These are phyloP conservation scores for Phytophthora citrophthora DNA, from an alignment of 352 stramenopile species.

Conservation along the genomic window DNA sequence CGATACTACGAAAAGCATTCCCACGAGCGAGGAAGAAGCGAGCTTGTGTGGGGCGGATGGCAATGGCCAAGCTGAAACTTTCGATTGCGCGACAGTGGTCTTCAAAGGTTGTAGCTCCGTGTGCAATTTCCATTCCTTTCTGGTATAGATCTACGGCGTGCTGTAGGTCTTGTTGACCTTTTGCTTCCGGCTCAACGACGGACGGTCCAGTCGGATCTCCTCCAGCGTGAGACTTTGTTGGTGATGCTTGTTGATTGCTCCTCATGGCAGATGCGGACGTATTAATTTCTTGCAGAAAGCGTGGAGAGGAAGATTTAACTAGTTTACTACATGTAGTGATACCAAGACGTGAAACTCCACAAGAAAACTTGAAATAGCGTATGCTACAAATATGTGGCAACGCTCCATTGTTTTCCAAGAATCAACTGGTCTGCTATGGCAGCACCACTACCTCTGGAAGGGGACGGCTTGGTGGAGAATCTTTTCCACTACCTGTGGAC, in stretches of 20 bases:
- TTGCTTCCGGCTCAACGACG: slow-evolving; percentile 41
- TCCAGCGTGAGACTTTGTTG: slow-evolving; percentile 18
- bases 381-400: slow-evolving; percentile 20
- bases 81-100: slow-evolving; percentile 81
- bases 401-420: slow-evolving; percentile 7
- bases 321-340: not conserved
- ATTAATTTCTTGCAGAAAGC: not conserved
- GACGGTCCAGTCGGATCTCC: slow-evolving; percentile 2
- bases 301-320: not conserved
- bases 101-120: slow-evolving; percentile 57
- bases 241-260: slow-evolving; percentile 28
- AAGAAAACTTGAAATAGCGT: slow-evolving; percentile 34
- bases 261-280: slow-evolving; percentile 7
- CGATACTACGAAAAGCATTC: slow-evolving; percentile 77
- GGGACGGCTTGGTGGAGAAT: slow-evolving; percentile 89
- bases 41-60: slow-evolving; percentile 68
- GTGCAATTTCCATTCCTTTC: slow-evolving; percentile 73
- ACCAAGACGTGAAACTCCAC: slow-evolving; percentile 24
- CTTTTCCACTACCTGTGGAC: slow-evolving; percentile 91
- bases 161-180: slow-evolving; percentile 73
- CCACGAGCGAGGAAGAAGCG: slow-evolving; percentile 78
- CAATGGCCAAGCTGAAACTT: slow-evolving; percentile 76
- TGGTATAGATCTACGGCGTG: slow-evolving; percentile 81
- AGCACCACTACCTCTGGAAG: slow-evolving; percentile 72
- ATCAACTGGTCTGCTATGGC: slow-evolving; percentile 45